Conservation (phyloP, 495 filamentous ascomycete species). For the Tuber melanosporum region DNA sequence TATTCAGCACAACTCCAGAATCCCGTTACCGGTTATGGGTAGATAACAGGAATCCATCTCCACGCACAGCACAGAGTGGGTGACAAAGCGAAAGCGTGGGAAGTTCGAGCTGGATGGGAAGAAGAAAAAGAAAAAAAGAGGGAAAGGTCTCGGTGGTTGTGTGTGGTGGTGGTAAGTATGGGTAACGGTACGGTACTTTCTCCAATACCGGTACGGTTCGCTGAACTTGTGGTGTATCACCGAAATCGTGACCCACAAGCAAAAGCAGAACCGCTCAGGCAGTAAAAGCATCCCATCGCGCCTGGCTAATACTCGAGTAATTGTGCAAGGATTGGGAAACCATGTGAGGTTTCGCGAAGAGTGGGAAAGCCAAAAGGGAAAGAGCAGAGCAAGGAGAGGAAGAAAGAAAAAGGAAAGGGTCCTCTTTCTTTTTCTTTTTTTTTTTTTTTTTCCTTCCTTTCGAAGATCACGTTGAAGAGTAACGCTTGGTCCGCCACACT, state of each 20-base stretch:
- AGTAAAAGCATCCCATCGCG: background rate
- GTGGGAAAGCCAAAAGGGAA: background rate
- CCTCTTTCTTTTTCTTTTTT: background rate
- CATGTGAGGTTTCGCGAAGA: conserved; percentile 2
- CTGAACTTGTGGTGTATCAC: background rate
- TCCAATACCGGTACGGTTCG: background rate
- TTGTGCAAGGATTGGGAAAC: background rate
- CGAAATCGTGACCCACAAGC: background rate
- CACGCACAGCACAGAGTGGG: background rate
- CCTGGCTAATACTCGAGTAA: background rate
- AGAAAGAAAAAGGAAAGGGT: background rate
- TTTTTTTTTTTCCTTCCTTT: background rate
- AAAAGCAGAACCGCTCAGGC: background rate
- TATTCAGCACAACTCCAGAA: conserved; percentile 1
- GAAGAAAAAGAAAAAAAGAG: background rate
- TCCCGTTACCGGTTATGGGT: background rate
- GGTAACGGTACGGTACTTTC: background rate
- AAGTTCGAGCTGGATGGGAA: background rate
- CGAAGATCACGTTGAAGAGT: conserved; percentile 19
- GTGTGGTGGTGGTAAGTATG: background rate
- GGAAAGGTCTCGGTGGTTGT: background rate
- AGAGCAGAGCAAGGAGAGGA: background rate
- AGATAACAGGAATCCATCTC: background rate
- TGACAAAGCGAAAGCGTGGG: background rate
- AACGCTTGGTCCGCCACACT: conserved; percentile 21